Base-by-base conservation (phyloP, 2,329 filamentous ascomycete genomes). In the Verticillium longisporum region DNA sequence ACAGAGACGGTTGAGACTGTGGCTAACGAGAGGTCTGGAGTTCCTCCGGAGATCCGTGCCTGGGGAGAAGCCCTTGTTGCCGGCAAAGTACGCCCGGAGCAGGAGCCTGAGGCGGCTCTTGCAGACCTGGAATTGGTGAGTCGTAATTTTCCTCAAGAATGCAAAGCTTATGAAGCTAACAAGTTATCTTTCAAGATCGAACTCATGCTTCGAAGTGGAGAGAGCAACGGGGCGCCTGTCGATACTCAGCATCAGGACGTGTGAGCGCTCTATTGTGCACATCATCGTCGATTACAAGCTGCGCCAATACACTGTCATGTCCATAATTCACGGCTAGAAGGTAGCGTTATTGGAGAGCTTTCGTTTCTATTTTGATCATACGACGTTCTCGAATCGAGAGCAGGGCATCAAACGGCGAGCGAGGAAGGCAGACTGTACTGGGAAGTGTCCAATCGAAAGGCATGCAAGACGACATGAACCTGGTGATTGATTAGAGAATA, bases 71-170 rank as follows among this genome's bases (percentile, higher is more conserved):
- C 78, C 10, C 66, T 89, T 38, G 67, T 72, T 1, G 72, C 73
- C 11, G 83, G 83, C 18, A 53, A 53, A 18, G 45, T 53, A 10
- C 45, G 45, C 2, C 45, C 45, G 7, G 45, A 53, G 21, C 83
- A 86, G 72, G 75, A 75, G 9, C 80, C 83, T 0, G 80, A 86
- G 68, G 78, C 86, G 74, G 86, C 85, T 0, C 69, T 88, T 66
- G 79, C 74, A 6, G 87, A 89, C 72, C 68, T 89, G 64, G 83
- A 87, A 72, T 73, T 88, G 45, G 45, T 53, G 11, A 53, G 45
- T 53, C 11, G 13, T 53, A 4, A n/a, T 53, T 9, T 13, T 4
- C 13, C 21, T 11, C 26, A 31, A 31, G 26, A n/a, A 53, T 21
- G 18, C 21, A 18, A n/a, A 11, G 6, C 5, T 10, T 5, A 4